Base-by-base conservation (phyloP, 352 stramenopile species). In the Phytopythium mirpurense region DNA sequence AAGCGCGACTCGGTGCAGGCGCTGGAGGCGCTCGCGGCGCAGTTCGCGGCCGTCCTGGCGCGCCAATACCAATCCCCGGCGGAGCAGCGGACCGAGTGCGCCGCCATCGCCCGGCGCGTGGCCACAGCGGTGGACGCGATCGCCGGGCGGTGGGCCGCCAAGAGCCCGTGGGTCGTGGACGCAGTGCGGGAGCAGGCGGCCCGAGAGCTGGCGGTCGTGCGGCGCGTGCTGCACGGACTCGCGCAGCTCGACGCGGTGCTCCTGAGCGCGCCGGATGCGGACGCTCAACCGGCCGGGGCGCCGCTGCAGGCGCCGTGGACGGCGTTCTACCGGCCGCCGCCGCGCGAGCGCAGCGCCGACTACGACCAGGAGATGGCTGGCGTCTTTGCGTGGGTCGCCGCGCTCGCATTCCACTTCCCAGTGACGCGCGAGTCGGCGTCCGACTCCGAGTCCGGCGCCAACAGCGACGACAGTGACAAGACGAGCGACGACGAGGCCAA, bases 361-460 rank as follows among this genome's bases (percentile, higher is more conserved):
- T 75, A 72, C 34, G 61, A 75, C 18, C 57, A 60, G 3, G 74
- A 83, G 36, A 59, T 81, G 36, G 78, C 78, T 34, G 74, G 76
- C 52, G 60, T 85, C 11, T 83, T 74, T 47, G 78, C 72, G 1
- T 51, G 56, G 3, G 34, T 83, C 32, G 49, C 83, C 23, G 54
- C 69, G 26, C 61, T 88, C 47, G 72, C 70, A 3, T 54, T 88
- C 23, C 68, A 74, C 29, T 88, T 76, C 54, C 78, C 78, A 0
- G 59, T 88, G 27, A 54, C 64, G 10, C 57, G 60, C 10, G 60
- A 72, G 18, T 59, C 67, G 2, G 60, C 74, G n/a, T 52, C 51
- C 19, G 57, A 65, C 8, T n/a, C n/a, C n/a, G n/a, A 41, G 29
- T 6, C n/a, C n/a, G 64, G 60, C 21, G 59, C 59, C 23, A 70